Percentiles rank a stretch among this genome's conserved stretches.
Conservation (phyloP, 108 stramenopile genomes). For the Skeletonema grethae region DNA sequence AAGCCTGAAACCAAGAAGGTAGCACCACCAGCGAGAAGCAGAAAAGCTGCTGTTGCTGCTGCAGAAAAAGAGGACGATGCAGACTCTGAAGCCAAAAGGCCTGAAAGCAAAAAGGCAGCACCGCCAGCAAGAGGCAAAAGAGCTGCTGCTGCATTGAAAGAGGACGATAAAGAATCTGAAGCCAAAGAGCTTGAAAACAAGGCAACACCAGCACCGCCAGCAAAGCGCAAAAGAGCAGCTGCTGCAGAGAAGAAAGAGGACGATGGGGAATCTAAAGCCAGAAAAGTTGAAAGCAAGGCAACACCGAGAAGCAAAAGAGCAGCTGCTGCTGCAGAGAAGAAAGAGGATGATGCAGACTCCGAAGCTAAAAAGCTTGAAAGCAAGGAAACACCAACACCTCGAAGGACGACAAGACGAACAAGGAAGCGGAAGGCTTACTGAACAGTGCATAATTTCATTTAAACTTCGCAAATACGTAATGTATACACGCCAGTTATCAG, state of each 20-base stretch:
- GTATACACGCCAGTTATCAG: too few relatives aligned
- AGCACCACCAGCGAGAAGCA: too few relatives aligned
- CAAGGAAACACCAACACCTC: background rate
- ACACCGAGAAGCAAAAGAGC: background rate
- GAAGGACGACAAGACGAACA: conserved; percentile 25
- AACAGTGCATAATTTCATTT: background rate
- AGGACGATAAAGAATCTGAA: background rate
- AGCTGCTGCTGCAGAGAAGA: background rate
- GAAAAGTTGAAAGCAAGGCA: conserved; percentile 13
- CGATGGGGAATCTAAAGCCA: background rate
- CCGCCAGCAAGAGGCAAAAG: background rate
- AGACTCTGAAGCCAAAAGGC: too few relatives aligned
- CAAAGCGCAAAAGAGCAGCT: too few relatives aligned
- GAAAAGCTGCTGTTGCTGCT: too few relatives aligned
- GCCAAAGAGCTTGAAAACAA: background rate
- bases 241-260: background rate
- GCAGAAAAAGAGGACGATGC: too few relatives aligned
- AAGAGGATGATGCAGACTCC: background rate
- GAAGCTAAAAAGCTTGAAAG: conserved; percentile 8
- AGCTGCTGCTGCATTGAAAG: background rate
- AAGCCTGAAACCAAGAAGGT: too few relatives aligned
- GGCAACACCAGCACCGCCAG: background rate
- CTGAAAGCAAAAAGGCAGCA: conserved; percentile 1
- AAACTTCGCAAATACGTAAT: background rate
- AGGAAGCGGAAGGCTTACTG: background rate